Conservation (phyloP, 805 yeast species). For the Lipomyces yamadae region DNA sequence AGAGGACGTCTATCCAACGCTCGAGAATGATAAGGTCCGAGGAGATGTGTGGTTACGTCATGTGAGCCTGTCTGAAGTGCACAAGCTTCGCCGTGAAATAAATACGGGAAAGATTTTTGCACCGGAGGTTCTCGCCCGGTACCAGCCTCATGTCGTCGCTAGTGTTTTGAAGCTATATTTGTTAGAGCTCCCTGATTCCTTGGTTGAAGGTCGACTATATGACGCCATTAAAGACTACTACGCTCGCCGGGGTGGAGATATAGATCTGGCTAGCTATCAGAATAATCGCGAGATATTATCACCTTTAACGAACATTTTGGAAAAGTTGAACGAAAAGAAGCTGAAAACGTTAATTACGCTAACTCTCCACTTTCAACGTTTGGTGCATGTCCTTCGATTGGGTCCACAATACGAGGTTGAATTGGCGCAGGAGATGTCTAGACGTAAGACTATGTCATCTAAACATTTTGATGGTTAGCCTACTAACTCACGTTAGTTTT, state of each 20-base stretch:
- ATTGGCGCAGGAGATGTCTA: conserved; percentile 68
- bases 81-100: conserved; percentile 61
- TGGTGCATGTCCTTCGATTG: conserved; percentile 57
- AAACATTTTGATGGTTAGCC: background rate
- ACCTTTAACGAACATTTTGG: conserved; percentile 58
- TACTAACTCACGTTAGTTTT: conserved; percentile 50
- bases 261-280: conserved; percentile 33
- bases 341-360: conserved; percentile 80
- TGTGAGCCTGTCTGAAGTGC: conserved; percentile 64
- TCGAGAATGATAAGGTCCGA: conserved; percentile 70
- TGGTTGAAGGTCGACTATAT: conserved; percentile 66
- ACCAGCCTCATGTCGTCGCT: conserved; percentile 63
- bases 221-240: conserved; percentile 74
- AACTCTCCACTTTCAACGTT: conserved; percentile 72
- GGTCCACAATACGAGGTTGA: conserved; percentile 43
- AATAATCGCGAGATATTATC: conserved; percentile 18
- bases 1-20: conserved; percentile 68
- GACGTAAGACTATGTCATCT: conserved; percentile 1
- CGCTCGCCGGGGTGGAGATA: conserved; percentile 52
- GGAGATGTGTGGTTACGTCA: conserved; percentile 70
- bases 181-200: conserved; percentile 78
- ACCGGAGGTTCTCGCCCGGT: conserved; percentile 45
- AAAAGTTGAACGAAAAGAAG: conserved; percentile 70
- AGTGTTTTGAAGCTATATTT: conserved; percentile 73
- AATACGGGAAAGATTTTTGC: conserved; percentile 46